These are phyloP conservation scores for Mortierella sp. DNA, from an alignment of 371 early-diverging fungal species.

Conservation along the genomic window DNA sequence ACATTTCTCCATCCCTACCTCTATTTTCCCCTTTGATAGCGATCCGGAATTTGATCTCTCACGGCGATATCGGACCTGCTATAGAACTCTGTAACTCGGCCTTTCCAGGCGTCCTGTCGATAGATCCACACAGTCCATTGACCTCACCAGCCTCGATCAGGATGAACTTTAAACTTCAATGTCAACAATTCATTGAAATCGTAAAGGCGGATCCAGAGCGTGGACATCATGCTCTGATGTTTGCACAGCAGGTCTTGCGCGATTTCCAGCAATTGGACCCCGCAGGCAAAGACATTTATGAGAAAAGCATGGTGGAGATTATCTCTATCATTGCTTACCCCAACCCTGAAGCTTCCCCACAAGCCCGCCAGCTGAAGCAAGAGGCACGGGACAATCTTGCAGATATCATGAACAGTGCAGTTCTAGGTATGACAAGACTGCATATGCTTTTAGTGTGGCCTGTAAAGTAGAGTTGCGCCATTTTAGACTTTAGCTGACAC, in stretches of 20 bases:
- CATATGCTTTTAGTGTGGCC: not conserved
- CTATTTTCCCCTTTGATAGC: conserved; percentile 22
- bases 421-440: conserved; percentile 50
- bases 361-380: conserved; percentile 47
- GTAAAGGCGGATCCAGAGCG: conserved; percentile 47
- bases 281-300: conserved; percentile 36
- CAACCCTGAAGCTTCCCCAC: conserved; percentile 57
- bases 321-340: conserved; percentile 50
- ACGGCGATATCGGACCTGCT: conserved; percentile 56
- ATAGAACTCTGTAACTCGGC: conserved; percentile 53
- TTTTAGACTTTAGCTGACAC: not conserved
- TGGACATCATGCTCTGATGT: conserved; percentile 52
- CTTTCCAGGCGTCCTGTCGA: conserved; percentile 57
- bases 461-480: not conserved
- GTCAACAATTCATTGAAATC: conserved; percentile 59
- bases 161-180: conserved; percentile 59
- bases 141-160: conserved; percentile 53
- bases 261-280: conserved; percentile 35
- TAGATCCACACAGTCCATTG: conserved; percentile 37
- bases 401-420: conserved; percentile 59
- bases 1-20: not conserved
- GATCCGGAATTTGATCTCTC: conserved; percentile 56
- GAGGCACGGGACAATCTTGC: conserved; percentile 58
- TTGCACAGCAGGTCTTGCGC: conserved; percentile 52
- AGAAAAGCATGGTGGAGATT: conserved; percentile 37